phyloP scores from a whole-genome alignment of 1,284 basidiomycete species.

The Pterulicium gracile region DNA sequence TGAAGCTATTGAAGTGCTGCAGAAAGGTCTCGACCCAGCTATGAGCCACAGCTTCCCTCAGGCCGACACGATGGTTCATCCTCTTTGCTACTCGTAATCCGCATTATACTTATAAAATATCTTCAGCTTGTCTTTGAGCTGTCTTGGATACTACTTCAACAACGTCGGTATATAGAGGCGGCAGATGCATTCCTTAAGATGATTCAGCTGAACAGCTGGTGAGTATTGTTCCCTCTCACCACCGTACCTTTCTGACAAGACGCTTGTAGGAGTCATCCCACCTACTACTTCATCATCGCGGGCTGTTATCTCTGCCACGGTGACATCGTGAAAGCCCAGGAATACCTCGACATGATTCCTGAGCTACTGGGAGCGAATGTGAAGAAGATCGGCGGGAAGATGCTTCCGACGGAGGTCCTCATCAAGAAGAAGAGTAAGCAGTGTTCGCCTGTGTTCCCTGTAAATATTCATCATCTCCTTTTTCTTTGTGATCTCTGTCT shows the following conservation, averaged over 20 bases:
- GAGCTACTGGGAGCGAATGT: constrained; percentile 33
- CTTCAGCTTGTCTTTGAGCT: constrained; percentile 62
- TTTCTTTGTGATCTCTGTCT: constrained; percentile 6
- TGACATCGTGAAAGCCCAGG: constrained; percentile 41
- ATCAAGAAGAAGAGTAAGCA: constrained; percentile 58
- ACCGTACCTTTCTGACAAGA: not conserved
- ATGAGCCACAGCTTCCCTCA: constrained; percentile 49
- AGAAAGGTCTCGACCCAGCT: constrained; percentile 43
- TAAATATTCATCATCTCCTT: not conserved
- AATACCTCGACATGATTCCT: constrained; percentile 52
- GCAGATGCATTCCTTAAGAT: constrained; percentile 55
- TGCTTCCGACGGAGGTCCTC: constrained; percentile 62
- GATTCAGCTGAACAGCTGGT: constrained; percentile 63
- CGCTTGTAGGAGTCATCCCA: constrained; percentile 53
- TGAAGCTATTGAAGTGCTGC: constrained; percentile 51
- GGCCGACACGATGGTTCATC: constrained; percentile 48
- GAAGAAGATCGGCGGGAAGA: constrained; percentile 54
- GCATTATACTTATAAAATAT: not conserved
- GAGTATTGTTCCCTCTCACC: constrained; percentile 10
- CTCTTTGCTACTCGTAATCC: not conserved
- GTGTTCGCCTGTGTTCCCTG: not conserved
- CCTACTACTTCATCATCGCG: constrained; percentile 66
- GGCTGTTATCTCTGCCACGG: constrained; percentile 52
- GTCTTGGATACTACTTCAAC: constrained; percentile 61
- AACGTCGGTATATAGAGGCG: constrained; percentile 54